Conservation (phyloP, 345 rosid species). For the Gossypium anomalum region DNA sequence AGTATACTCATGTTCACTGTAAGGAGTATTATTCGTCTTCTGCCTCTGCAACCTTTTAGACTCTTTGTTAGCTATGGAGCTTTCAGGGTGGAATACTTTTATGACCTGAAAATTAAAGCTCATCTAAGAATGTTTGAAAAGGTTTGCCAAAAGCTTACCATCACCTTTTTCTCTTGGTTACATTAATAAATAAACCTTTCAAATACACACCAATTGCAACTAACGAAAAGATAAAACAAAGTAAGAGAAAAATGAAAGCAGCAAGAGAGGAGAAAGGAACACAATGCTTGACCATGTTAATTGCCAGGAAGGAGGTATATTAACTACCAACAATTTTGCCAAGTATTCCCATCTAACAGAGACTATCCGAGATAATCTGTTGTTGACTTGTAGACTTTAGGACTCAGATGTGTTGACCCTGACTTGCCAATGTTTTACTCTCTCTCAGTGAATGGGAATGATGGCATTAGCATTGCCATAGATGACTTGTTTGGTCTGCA, state of each 20-base stretch:
- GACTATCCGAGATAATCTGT: background rate
- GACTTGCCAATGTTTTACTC: background rate
- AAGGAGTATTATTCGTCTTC: constrained; percentile 23
- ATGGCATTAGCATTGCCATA: no score
- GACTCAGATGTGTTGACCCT: background rate
- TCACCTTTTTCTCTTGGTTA: background rate
- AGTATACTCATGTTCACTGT: constrained; percentile 15
- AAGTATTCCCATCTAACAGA: no score
- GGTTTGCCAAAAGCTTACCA: background rate
- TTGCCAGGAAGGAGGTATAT: no score
- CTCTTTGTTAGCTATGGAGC: constrained; percentile 30
- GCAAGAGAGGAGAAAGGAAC: no score
- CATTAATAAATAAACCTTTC: no score
- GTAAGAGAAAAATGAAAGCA: no score
- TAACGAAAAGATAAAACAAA: no score
- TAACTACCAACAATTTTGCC: no score
- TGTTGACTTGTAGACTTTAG: background rate
- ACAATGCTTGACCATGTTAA: no score
- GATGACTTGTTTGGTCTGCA: constrained; percentile 22
- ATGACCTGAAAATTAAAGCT: constrained; percentile 48
- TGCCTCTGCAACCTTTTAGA: constrained; percentile 8
- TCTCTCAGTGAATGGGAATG: background rate
- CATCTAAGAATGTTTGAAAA: background rate
- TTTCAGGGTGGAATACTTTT: constrained; percentile 69
- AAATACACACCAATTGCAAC: no score